phyloP scores from a whole-genome alignment of 768 basidiomycete species.

The Phaeotremella skinneri region DNA sequence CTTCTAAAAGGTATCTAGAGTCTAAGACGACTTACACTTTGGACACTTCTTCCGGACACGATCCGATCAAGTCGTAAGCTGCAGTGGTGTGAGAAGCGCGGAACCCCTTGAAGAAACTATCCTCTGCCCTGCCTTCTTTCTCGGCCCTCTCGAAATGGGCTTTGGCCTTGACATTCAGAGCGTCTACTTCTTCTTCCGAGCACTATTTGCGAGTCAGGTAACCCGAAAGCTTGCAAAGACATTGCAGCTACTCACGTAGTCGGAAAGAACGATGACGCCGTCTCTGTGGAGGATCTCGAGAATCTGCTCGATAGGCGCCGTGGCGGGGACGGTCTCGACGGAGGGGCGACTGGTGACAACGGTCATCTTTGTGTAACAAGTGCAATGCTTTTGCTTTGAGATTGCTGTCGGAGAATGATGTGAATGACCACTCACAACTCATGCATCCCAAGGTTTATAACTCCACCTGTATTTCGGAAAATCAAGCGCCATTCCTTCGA shows the following conservation, averaged over 20 bases:
- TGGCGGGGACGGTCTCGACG: conserved; percentile 16
- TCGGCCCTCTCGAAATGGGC: conserved; percentile 24
- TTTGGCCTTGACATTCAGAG: conserved; percentile 23
- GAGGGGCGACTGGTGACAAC: not conserved
- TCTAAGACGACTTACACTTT: conserved; percentile 16
- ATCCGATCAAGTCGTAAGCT: conserved; percentile 24
- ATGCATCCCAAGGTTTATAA: too few species aligned
- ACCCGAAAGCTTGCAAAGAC: not conserved
- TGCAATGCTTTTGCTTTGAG: too few species aligned
- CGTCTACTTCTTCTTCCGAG: conserved; percentile 26
- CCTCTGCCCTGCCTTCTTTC: conserved; percentile 10
- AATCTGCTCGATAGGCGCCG: conserved; percentile 20
- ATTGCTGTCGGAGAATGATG: too few species aligned
- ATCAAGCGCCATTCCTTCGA: too few species aligned
- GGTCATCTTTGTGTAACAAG: too few species aligned
- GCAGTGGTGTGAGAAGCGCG: conserved; percentile 24
- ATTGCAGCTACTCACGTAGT: conserved; percentile 19
- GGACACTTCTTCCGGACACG: conserved; percentile 20
- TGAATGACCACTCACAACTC: too few species aligned
- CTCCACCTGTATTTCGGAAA: too few species aligned
- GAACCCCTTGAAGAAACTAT: conserved; percentile 13
- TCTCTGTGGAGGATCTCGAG: conserved; percentile 18
- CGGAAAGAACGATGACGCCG: conserved; percentile 26
- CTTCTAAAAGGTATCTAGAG: not conserved
- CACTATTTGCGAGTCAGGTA: conserved; percentile 3